Percentiles rank a stretch among this genome's conserved stretches.
Evolutionary conservation across 805 yeast species (phyloP).

Genomic region (Metschnikowia matae): DNA sequence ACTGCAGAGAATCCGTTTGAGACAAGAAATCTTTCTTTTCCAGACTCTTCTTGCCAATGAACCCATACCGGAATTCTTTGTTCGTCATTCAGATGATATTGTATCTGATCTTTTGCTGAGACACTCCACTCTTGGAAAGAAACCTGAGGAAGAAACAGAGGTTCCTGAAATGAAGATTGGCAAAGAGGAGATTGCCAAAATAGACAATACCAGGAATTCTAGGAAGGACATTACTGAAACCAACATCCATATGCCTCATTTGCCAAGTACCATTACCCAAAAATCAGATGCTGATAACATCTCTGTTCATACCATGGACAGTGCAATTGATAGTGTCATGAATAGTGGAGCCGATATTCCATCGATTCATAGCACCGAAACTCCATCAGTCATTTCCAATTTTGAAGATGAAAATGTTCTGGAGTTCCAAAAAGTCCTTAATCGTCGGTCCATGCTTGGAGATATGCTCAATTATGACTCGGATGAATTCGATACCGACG

Average conservation of each 20-base stretch:
- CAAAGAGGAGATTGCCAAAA: no score
- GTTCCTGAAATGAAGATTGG: background rate
- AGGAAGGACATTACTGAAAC: no score
- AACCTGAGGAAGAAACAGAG: background rate
- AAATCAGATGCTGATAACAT: background rate
- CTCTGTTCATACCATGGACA: slow-evolving; percentile 4
- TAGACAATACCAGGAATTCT: no score
- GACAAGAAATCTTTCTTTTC: slow-evolving; percentile 38
- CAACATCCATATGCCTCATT: background rate
- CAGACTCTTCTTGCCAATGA: slow-evolving; percentile 20
- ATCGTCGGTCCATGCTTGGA: slow-evolving; percentile 40
- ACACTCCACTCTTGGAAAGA: background rate
- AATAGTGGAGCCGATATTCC: slow-evolving; percentile 1
- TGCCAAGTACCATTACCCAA: background rate
- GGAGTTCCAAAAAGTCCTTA: slow-evolving; percentile 25
- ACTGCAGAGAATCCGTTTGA: slow-evolving; percentile 34
- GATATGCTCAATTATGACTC: slow-evolving; percentile 45
- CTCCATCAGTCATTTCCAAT: background rate
- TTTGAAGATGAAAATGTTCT: slow-evolving; percentile 13
- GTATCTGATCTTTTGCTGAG: slow-evolving; percentile 2
- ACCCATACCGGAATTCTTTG: slow-evolving; percentile 11
- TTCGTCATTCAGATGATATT: background rate
- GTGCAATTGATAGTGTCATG: background rate
- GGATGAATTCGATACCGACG: slow-evolving; percentile 17
- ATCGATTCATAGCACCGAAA: slow-evolving; percentile 1